These are phyloP conservation scores for Meyerozyma smithsonii DNA, from an alignment of 1,139 yeast genomes.

Conservation along the genomic window DNA sequence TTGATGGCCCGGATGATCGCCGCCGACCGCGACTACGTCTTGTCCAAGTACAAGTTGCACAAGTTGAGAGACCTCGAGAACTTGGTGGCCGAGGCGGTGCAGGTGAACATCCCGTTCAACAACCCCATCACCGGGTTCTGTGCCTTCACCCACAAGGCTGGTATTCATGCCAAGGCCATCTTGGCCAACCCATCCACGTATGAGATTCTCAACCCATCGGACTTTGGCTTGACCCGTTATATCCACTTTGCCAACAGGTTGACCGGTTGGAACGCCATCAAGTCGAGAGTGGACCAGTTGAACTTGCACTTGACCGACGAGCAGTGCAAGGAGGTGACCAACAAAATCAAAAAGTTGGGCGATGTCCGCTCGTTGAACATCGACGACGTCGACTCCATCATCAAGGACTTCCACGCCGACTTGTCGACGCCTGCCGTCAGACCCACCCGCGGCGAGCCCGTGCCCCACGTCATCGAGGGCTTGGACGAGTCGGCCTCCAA, in stretches of 20 bases:
- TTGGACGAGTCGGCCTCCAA: conserved; percentile 14
- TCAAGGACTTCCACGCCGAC: conserved; percentile 86
- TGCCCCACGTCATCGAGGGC: conserved; percentile 19
- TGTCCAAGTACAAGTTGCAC: conserved; percentile 92
- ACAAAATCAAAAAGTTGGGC: conserved; percentile 88
- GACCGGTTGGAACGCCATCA: conserved; percentile 99
- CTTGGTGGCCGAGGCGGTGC: conserved; percentile 95
- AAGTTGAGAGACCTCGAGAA: conserved; percentile 94
- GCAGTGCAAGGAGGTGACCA: conserved; percentile 92
- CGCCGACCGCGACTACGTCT: conserved; percentile 94
- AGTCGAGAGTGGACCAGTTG: conserved; percentile 95
- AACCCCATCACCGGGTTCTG: conserved; percentile 99
- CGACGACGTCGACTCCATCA: conserved; percentile 96
- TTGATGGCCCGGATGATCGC: conserved; percentile 99
- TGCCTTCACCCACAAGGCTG: conserved; percentile 99
- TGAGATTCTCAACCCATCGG: conserved; percentile 91
- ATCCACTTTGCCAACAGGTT: conserved; percentile 96
- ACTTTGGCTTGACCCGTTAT: conserved; percentile 91
- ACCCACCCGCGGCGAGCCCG: conserved; percentile 10
- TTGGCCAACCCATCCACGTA: conserved; percentile 97
- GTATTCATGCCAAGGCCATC: conserved; percentile 98
- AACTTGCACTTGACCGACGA: conserved; percentile 85
- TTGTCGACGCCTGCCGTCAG: conserved; percentile 29
- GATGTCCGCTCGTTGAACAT: conserved; percentile 92
- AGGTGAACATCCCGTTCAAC: conserved; percentile 95